Evolutionary conservation across 2,329 filamentous ascomycete genomes (phyloP).

Genomic region (Leptoxyphium fumago): DNA sequence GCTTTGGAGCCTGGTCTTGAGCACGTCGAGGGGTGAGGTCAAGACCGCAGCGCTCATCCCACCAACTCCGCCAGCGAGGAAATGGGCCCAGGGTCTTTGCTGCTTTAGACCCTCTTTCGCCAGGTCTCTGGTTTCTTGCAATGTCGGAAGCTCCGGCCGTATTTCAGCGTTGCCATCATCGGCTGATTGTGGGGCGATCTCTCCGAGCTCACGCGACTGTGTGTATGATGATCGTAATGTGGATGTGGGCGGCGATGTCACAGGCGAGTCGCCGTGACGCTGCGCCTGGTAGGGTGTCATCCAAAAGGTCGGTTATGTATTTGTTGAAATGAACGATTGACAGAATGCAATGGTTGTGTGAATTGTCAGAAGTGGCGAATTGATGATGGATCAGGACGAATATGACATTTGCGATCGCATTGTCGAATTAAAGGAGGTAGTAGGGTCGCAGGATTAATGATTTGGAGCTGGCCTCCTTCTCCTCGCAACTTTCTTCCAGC

Average conservation of each 20-base stretch:
- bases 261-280: not conserved
- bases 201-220: slow-evolving; percentile 14
- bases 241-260: slow-evolving; percentile 1
- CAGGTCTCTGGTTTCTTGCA: slow-evolving; percentile 3
- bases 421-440: too few relatives aligned
- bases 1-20: slow-evolving; percentile 85
- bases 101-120: slow-evolving; percentile 10
- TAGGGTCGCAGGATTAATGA: too few relatives aligned
- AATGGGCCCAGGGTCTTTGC: slow-evolving; percentile 74
- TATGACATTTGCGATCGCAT: too few relatives aligned
- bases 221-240: slow-evolving; percentile 3
- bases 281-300: not conserved
- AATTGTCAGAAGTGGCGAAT: too few relatives aligned
- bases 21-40: slow-evolving; percentile 85
- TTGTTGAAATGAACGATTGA: too few relatives aligned
- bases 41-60: slow-evolving; percentile 85
- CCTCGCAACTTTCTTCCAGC: not conserved
- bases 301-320: not conserved
- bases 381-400: too few relatives aligned
- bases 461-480: not conserved
- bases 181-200: slow-evolving; percentile 9
- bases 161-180: slow-evolving; percentile 4
- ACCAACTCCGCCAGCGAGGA: slow-evolving; percentile 76
- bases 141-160: not conserved
- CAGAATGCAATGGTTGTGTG: too few relatives aligned